A percentile compares a stretch with the other conserved stretches of the same genome.
These are phyloP conservation scores for Strigomonas culicis DNA, from an alignment of 208 protist genomes.

Conservation along the genomic window DNA sequence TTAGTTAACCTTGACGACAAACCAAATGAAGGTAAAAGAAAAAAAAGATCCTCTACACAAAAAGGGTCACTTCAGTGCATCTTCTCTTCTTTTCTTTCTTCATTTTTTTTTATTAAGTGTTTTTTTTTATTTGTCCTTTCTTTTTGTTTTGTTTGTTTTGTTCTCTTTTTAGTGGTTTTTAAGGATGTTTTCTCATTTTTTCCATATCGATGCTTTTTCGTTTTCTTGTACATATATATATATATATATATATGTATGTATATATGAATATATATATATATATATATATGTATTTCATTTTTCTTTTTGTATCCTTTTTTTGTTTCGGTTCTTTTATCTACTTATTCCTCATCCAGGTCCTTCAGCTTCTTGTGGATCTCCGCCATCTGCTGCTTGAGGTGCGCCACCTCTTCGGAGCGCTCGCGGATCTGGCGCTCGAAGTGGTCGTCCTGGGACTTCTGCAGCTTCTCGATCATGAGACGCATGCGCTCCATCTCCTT, in stretches of 20 bases:
- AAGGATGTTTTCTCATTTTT: background rate
- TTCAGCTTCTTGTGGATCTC: conserved; percentile 25
- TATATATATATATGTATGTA: background rate
- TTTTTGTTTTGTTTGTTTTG: conserved; percentile 10
- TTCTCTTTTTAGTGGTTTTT: background rate
- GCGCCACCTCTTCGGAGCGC: conserved; percentile 36
- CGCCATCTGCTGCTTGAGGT: conserved; percentile 47
- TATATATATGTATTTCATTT: conserved; percentile 7
- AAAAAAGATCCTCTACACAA: background rate
- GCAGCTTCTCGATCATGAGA: conserved; percentile 39
- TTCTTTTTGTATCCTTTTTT: conserved; percentile 16
- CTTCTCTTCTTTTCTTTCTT: conserved; percentile 7
- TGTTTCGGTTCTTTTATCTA: background rate
- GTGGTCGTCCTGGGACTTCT: conserved; percentile 42
- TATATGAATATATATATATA: conserved; percentile 16
- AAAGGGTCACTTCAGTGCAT: background rate
- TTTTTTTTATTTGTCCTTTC: conserved; percentile 4
- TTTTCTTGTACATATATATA: background rate
- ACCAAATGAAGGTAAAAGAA: conserved; percentile 14
- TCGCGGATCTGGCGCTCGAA: conserved; percentile 33
- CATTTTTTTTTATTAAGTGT: conserved; percentile 11
- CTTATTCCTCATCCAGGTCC: background rate
- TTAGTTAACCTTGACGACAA: background rate
- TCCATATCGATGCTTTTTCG: background rate
- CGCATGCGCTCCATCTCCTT: conserved; percentile 58